These are phyloP conservation scores for Fusarium continuum DNA, from an alignment of 2,329 filamentous ascomycete species.

Conservation along the genomic window DNA sequence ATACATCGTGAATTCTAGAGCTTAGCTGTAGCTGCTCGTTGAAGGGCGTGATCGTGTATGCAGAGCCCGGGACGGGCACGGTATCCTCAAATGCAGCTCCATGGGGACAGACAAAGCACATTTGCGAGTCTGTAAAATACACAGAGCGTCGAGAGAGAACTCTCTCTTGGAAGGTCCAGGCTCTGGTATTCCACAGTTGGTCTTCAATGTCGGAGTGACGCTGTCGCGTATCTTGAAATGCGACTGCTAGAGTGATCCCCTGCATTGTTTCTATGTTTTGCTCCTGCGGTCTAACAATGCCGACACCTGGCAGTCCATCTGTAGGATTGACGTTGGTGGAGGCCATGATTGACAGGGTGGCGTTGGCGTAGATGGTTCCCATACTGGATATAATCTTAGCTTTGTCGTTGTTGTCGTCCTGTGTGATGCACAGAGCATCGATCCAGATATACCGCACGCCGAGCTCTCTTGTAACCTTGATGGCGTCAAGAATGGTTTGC, in stretches of 20 bases:
- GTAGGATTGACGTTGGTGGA: constrained; percentile 13
- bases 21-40: constrained; percentile 7
- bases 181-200: constrained; percentile 13
- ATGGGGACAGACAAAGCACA: constrained; percentile 19
- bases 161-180: constrained; percentile 19
- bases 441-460: constrained; percentile 24
- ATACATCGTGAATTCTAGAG: constrained; percentile 1
- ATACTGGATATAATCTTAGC: constrained; percentile 12
- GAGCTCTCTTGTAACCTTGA: not conserved
- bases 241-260: constrained; percentile 1
- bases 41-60: not conserved
- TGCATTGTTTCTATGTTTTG: constrained; percentile 1
- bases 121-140: constrained; percentile 12
- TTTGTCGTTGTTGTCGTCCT: constrained; percentile 20
- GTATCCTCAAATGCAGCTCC: constrained; percentile 15
- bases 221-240: constrained; percentile 3
- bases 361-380: constrained; percentile 18
- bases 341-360: constrained; percentile 13
- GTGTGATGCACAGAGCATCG: constrained; percentile 16
- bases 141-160: constrained; percentile 13
- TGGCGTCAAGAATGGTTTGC: constrained; percentile 18
- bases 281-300: not conserved
- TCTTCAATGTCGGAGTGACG: constrained; percentile 5
- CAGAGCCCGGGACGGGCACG: not conserved
- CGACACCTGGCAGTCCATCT: constrained; percentile 7